Evolutionary conservation across 805 yeast species (phyloP), one percentile per base, ranked within the genome.

Genomic region (Schwanniomyces vanrijiae): DNA sequence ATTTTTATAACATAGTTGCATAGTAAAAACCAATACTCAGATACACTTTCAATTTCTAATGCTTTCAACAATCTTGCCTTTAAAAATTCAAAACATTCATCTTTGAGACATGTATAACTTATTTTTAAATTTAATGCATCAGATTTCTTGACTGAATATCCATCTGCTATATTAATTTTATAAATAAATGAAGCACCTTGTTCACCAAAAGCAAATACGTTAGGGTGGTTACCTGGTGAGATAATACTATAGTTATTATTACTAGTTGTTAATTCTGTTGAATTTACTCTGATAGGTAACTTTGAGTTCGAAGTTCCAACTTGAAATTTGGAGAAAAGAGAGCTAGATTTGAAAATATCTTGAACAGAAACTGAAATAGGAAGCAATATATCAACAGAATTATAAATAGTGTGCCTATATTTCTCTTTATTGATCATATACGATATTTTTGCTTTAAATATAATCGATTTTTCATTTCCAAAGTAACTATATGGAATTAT

Each of bases 301-400:
- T 66, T 64, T 0, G 70, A 46, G 21, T 75, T 73, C 0, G 84
- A 71, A 4, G 90, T 76, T 16, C 88, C 85, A 39, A 88, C 74
- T 11, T 85, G 80, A 59, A 86, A 89, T 54, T 83, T 85, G 4
- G 90, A 82, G 52, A 79, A 84, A 1, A 88, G 65, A 24, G 72
- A 66, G 14, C 76, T 61, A 2, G 77, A 62, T 52, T 81, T 79
- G 69, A 87, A 88, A 9, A 84, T 81, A 60, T 89, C 96, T 56
- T 87, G 92, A 2, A 88, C 95, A 2, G 89, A 82, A 0, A 88
- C 94, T 0, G 90, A 84, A 6, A 88, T 67, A 4, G 79, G 72
- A 33, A 88, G 68, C 0, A 79, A 64, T 5, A 83, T 78, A 49
- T 85, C 84, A 5, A 86, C 58, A 34, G 66, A 68, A 4, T 65